Base-by-base conservation (phyloP, 352 stramenopile species). In the Pythium pyrilobum region DNA sequence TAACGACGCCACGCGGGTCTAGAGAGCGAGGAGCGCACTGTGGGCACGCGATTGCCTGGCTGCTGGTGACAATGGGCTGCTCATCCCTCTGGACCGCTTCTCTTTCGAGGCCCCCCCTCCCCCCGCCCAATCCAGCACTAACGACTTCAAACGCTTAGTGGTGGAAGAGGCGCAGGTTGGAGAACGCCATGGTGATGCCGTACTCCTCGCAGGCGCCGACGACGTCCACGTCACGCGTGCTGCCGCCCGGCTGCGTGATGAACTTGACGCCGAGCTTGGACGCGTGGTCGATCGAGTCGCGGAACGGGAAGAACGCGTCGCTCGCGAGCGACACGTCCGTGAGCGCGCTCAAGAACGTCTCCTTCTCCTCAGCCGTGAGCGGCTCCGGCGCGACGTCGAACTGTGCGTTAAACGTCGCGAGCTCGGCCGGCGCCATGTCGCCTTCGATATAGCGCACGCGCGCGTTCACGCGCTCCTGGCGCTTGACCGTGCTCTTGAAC, bases 251-350 rank as follows among this genome's bases (percentile, higher is more conserved):
- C 78, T 99, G 97, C 13, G 94, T 98, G 34, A 99, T 97, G 77
- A 91, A 99, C 42, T 86, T 91, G 24, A 99, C 97, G 46, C 97
- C 97, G 25, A 97, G 75, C 75, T 96, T 96, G 42, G 85, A 72
- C 31, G 86, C 84, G 73, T 99, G 96, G 83, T 99, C 97, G 68
- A 99, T 99, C 18, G 91, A 98, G 80, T 99, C 96, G 49, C 97
- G 91, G 85, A 99, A 99, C 28, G 97, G 97, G 81, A 99, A 99
- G 84, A 99, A 99, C 13, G 97, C 97, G 71, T 99, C 97, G 23
- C 90, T 98, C 32, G 91, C 96, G n/a, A 99, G 92, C 41, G 82
- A 96, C 28, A 99, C 92, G 34, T 95, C 70, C 25, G 78, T 78
- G 39, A 96, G 70, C 32, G 84, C 80, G 42, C 77, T 69, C 36